phyloP scores from a whole-genome alignment of 2,329 filamentous ascomycete species.

The Colletotrichum australisinense region DNA sequence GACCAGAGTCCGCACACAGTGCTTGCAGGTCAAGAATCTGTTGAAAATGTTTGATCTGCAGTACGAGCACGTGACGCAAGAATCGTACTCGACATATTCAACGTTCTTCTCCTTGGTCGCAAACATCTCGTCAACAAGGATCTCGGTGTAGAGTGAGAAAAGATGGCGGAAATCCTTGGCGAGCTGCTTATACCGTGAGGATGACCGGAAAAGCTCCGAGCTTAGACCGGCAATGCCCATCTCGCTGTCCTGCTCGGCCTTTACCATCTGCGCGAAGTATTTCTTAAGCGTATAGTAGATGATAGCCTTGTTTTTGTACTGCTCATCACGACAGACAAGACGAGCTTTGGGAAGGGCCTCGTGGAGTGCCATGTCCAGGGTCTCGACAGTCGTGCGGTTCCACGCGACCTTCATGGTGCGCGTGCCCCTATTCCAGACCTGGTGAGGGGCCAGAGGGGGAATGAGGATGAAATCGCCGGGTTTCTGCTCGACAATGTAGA shows the following conservation, averaged over 20 bases:
- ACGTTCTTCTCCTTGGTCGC: slow-evolving; percentile 76
- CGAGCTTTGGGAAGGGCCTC: slow-evolving; percentile 91
- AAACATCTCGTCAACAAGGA: slow-evolving; percentile 90
- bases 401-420: slow-evolving; percentile 97
- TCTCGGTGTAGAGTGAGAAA: slow-evolving; percentile 80
- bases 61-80: slow-evolving; percentile 94
- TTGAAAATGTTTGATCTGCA: slow-evolving; percentile 98
- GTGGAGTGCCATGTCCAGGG: slow-evolving; percentile 83
- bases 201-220: slow-evolving; percentile 55
- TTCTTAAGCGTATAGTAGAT: slow-evolving; percentile 88
- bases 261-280: slow-evolving; percentile 74
- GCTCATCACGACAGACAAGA: slow-evolving; percentile 94
- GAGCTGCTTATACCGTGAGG: slow-evolving; percentile 72
- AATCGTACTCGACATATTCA: slow-evolving; percentile 85
- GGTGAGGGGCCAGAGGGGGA: slow-evolving; percentile 91
- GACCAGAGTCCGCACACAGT: slow-evolving; percentile 76
- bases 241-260: slow-evolving; percentile 62
- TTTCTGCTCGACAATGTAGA: slow-evolving; percentile 91
- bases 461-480: slow-evolving; percentile 94
- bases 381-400: slow-evolving; percentile 95
- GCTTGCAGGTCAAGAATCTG: slow-evolving; percentile 90
- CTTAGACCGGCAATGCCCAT: slow-evolving; percentile 60
- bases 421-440: slow-evolving; percentile 98
- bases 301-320: slow-evolving; percentile 99
- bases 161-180: slow-evolving; percentile 85